Evolutionary conservation across 1,139 yeast genomes (phyloP).

Genomic region (Hansenula sp.): DNA sequence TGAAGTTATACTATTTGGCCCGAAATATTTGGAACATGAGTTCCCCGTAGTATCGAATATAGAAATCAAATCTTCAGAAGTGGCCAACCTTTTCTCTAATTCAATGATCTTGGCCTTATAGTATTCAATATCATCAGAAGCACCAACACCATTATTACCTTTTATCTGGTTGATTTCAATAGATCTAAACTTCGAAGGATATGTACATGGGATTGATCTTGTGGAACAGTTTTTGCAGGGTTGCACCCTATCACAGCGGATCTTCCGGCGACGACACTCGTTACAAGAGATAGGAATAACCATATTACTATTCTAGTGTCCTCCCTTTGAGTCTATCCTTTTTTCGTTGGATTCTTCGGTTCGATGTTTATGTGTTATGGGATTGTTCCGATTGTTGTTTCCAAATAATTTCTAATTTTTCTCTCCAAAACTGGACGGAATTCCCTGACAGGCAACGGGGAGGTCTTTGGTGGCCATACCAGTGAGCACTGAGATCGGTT

Average conservation of each 20-base stretch:
- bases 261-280: constrained; percentile 22
- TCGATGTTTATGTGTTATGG: no score
- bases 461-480: background rate
- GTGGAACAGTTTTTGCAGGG: constrained; percentile 16
- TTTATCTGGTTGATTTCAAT: constrained; percentile 14
- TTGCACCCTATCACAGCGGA: constrained; percentile 14
- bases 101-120: constrained; percentile 11
- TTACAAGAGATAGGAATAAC: constrained; percentile 17
- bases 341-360: no score
- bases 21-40: constrained; percentile 8
- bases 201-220: constrained; percentile 12
- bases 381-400: no score
- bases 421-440: background rate
- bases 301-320: background rate
- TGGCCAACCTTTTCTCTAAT: constrained; percentile 12
- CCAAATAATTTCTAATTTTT: no score
- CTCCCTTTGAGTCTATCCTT: no score
- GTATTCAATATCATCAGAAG: background rate
- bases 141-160: background rate
- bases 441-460: background rate
- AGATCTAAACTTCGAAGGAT: constrained; percentile 20
- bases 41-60: constrained; percentile 17
- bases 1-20: constrained; percentile 9
- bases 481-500: background rate
- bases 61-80: constrained; percentile 18